Base-by-base conservation (phyloP, 345 rosid species). In the Viola odorata region DNA sequence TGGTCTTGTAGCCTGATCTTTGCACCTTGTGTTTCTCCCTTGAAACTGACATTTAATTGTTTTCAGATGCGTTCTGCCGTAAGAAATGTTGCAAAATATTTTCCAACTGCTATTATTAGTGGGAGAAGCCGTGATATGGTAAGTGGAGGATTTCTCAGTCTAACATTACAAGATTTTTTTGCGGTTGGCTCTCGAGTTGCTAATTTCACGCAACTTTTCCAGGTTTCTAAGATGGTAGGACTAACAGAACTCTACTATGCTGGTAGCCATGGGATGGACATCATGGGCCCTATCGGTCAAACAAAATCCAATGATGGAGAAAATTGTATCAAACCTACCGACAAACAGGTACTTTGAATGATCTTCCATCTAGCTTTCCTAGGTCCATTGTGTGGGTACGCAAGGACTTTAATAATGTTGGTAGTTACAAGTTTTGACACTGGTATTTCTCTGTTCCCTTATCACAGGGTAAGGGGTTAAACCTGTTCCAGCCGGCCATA, bases 261-360 rank as follows among this genome's bases (percentile, higher is more conserved):
- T n/a, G 99, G 99, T 71, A 88, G 99, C 69, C 99, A 94, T 71
- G 99, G 97, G 47, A 94, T 94, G 99, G 99, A 94, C 82, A 91
- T 94, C 10, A 80, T 83, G 84, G 84, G 87, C 16, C 92, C 99
- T 50, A 62, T 68, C 32, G 62, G 50, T 63, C 70, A 61, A 5
- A 58, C 70, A 14, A 72, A 70, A 62, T 79, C 88, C 13, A 63
- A 57, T 74, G 80, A 65, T 73, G 81, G 78, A 57, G 73, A 75
- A n/a, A 70, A 71, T 45, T 69, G 79, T 76, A 77, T 69, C 61
- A 69, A 82, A 78, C 82, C 88, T 41, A 82, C 92, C 76, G 78
- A 84, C 87, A 81, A 80, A 61, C 76, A 76, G 84, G 99, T 94
- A 65, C 13, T 47, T 11, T 32, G 55, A 5, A 39, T 38, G 13